Percentiles rank a stretch among this genome's conserved stretches.
phyloP scores from a whole-genome alignment of 345 rosid genomes.

The Eucalyptus caleyi region DNA sequence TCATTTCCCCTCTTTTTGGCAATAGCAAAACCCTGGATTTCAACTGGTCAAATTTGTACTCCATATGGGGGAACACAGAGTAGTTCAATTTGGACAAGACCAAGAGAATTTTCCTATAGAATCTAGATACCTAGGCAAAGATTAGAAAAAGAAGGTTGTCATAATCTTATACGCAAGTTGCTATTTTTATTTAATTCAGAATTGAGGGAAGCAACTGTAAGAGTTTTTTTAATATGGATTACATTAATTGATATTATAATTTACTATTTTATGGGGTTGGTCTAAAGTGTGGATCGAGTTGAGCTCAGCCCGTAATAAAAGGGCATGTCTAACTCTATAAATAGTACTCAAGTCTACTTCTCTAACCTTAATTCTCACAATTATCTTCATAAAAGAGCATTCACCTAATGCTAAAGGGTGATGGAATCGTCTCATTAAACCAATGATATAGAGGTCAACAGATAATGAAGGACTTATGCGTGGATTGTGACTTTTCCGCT shows the following conservation, averaged over 20 bases:
- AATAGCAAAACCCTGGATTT: not conserved
- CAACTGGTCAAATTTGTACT: not conserved
- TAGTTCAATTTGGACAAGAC: not conserved
- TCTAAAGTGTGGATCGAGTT: too few relatives aligned
- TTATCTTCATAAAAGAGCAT: too few relatives aligned
- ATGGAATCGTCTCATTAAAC: fast-evolving
- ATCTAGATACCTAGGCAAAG: not conserved
- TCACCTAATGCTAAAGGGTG: too few relatives aligned
- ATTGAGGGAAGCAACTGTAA: not conserved
- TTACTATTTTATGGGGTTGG: too few relatives aligned
- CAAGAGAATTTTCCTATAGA: not conserved
- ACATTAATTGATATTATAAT: too few relatives aligned
- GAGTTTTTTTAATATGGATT: too few relatives aligned
- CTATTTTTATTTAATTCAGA: not conserved
- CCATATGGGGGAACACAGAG: not conserved
- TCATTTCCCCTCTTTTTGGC: not conserved
- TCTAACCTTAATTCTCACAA: too few relatives aligned
- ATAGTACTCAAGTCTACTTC: too few relatives aligned
- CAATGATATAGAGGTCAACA: too few relatives aligned
- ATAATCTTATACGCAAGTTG: not conserved
- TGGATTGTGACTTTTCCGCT: too few relatives aligned
- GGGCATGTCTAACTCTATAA: too few relatives aligned
- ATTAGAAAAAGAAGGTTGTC: not conserved
- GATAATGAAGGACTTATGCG: fast-evolving
- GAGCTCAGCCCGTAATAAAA: fast-evolving